phyloP scores from a whole-genome alignment of 129 eudicot genomes.

The Artemisia tridentata region DNA sequence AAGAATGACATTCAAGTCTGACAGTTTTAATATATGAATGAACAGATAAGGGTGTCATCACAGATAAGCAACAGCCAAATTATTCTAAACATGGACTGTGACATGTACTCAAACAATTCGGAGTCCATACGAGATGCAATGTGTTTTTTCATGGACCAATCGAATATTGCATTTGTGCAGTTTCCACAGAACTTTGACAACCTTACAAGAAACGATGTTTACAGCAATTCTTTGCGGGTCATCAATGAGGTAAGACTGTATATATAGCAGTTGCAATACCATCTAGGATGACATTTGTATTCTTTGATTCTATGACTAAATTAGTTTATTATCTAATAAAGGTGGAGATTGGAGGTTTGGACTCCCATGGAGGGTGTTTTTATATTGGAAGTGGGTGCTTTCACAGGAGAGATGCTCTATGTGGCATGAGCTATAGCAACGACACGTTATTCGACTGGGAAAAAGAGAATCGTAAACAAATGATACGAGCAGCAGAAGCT shows the following conservation, averaged over 20 bases:
- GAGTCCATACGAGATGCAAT: slow-evolving; percentile 38
- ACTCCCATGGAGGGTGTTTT: slow-evolving; percentile 43
- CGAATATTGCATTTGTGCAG: slow-evolving; percentile 40
- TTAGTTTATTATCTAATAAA: slow-evolving; percentile 18
- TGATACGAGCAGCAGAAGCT: slow-evolving; percentile 1
- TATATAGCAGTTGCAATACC: neutral
- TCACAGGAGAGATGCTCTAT: slow-evolving; percentile 41
- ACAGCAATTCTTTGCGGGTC: slow-evolving; percentile 23
- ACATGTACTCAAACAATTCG: slow-evolving; percentile 46
- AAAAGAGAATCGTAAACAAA: neutral
- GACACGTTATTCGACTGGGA: slow-evolving; percentile 21
- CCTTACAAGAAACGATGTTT: slow-evolving; percentile 35
- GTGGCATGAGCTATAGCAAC: slow-evolving; percentile 33
- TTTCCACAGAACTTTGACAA: slow-evolving; percentile 38
- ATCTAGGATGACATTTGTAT: neutral
- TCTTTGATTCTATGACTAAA: slow-evolving; percentile 3
- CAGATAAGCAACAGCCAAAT: slow-evolving; percentile 38
- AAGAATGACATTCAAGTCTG: neutral
- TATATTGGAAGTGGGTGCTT: slow-evolving; percentile 57
- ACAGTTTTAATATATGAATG: neutral
- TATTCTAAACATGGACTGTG: slow-evolving; percentile 40
- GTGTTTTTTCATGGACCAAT: slow-evolving; percentile 46
- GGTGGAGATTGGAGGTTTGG: slow-evolving; percentile 45
- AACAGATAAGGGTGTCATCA: slow-evolving; percentile 50
- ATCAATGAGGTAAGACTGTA: slow-evolving; percentile 26